Percentiles rank a stretch among this genome's conserved stretches.
Conservation (phyloP, 139 green algal genomes). For the Chlorella sp. region DNA sequence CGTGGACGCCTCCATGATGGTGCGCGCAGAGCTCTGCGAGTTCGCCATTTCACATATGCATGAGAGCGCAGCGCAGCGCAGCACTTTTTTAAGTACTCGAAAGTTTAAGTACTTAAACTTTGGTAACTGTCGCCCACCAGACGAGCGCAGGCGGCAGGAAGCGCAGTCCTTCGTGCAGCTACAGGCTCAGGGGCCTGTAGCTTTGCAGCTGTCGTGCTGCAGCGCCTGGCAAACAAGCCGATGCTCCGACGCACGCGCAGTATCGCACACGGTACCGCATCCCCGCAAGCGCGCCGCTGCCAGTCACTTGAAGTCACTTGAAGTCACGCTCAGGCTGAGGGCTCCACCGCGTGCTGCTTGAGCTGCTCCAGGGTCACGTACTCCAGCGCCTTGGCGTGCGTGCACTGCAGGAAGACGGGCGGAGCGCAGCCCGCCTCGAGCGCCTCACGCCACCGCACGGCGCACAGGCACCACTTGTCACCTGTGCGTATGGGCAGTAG, state of each 20-base stretch:
- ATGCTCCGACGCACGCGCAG: neutral
- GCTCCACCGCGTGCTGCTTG: conserved; percentile 12
- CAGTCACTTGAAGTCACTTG: neutral
- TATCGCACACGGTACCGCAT: neutral
- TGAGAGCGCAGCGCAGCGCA: too few relatives aligned
- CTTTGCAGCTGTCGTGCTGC: neutral
- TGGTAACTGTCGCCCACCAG: too few relatives aligned
- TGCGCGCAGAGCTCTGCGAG: too few relatives aligned
- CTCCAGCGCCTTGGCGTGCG: conserved; percentile 29
- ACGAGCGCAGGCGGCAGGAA: neutral
- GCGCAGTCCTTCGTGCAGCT: neutral
- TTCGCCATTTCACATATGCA: too few relatives aligned
- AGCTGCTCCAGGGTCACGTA: conserved; percentile 32
- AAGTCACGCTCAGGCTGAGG: neutral
- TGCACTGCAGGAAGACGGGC: conserved; percentile 25
- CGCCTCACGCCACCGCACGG: conserved; percentile 28
- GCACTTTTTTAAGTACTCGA: too few relatives aligned
- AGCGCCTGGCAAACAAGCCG: neutral
- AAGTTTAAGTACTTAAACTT: too few relatives aligned
- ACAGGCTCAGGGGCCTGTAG: neutral
- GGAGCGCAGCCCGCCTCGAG: conserved; percentile 21
- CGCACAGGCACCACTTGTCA: conserved; percentile 12
- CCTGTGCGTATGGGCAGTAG: neutral
- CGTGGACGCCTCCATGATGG: too few relatives aligned
- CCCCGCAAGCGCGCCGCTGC: neutral